A percentile compares a stretch with the other conserved stretches of the same genome.
phyloP scores from a whole-genome alignment of 805 yeast species.

The Candida namnaoensis region DNA sequence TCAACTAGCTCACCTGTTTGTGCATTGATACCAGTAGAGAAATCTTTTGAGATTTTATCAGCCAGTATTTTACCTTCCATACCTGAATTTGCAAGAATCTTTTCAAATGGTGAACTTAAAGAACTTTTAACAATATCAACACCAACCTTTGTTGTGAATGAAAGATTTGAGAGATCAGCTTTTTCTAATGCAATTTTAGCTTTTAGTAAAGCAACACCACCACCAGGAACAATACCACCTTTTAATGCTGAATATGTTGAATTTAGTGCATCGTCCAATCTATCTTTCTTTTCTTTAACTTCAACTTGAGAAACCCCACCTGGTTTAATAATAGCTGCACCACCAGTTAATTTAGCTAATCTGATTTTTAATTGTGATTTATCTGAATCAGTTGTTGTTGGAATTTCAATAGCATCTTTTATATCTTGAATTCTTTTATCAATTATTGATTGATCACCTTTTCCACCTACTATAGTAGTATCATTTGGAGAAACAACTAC shows the following conservation, averaged over 20 bases:
- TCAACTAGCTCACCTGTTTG: slow-evolving; percentile 91
- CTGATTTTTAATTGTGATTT: slow-evolving; percentile 97
- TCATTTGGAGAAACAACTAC: slow-evolving; percentile 94
- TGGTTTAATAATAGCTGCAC: slow-evolving; percentile 97
- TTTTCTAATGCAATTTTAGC: slow-evolving; percentile 72
- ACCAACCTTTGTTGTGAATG: slow-evolving; percentile 93
- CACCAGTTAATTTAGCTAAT: slow-evolving; percentile 95
- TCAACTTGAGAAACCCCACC: slow-evolving; percentile 98
- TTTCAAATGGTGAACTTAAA: slow-evolving; percentile 92
- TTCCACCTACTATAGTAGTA: slow-evolving; percentile 91
- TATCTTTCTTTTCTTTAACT: slow-evolving; percentile 99
- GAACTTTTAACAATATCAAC: slow-evolving; percentile 93
- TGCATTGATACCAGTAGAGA: slow-evolving; percentile 89
- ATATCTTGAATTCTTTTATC: slow-evolving; percentile 73
- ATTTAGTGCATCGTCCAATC: slow-evolving; percentile 97
- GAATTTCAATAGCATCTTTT: slow-evolving; percentile 14
- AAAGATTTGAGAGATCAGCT: slow-evolving; percentile 62
- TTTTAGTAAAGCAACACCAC: slow-evolving; percentile 97
- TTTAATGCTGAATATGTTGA: slow-evolving; percentile 99
- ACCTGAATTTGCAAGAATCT: slow-evolving; percentile 96
- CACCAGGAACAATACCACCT: slow-evolving; percentile 99
- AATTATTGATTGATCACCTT: slow-evolving; percentile 81
- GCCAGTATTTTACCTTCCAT: slow-evolving; percentile 97
- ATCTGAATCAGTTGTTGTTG: slow-evolving; percentile 64
- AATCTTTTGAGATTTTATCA: slow-evolving; percentile 82